phyloP scores from a whole-genome alignment of 306 rosid genomes.

The Inga laurina region DNA sequence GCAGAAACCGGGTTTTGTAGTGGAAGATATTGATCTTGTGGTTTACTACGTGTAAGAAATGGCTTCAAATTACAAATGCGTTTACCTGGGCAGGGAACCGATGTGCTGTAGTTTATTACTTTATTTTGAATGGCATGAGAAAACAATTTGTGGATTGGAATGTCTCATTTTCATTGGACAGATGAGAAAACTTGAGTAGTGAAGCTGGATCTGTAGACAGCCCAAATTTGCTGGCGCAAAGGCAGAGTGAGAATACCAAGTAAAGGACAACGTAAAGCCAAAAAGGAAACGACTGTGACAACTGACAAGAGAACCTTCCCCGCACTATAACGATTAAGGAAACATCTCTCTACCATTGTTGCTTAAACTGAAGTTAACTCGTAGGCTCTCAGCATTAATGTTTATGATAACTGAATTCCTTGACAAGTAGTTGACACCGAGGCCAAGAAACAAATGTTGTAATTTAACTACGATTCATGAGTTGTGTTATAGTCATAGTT shows the following conservation, averaged over 20 bases:
- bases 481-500: too few relatives aligned
- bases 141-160: not conserved
- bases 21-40: not conserved
- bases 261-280: not conserved
- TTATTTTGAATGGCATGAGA: not conserved
- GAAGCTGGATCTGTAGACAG: not conserved
- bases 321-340: not conserved
- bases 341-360: not conserved
- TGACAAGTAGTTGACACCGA: not conserved
- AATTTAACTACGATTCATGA: too few relatives aligned
- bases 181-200: not conserved
- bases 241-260: not conserved
- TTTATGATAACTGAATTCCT: not conserved
- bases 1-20: conserved; percentile 12
- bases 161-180: not conserved
- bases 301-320: not conserved
- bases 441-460: not conserved
- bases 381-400: not conserved
- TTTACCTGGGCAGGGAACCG: not conserved
- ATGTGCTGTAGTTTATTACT: not conserved
- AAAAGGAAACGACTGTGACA: not conserved
- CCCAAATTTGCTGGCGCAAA: not conserved
- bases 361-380: not conserved
- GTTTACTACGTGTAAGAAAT: not conserved
- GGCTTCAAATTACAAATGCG: not conserved